Evolutionary conservation across 2,329 filamentous ascomycete genomes (phyloP).

Genomic region (Rutstroemia sp.): DNA sequence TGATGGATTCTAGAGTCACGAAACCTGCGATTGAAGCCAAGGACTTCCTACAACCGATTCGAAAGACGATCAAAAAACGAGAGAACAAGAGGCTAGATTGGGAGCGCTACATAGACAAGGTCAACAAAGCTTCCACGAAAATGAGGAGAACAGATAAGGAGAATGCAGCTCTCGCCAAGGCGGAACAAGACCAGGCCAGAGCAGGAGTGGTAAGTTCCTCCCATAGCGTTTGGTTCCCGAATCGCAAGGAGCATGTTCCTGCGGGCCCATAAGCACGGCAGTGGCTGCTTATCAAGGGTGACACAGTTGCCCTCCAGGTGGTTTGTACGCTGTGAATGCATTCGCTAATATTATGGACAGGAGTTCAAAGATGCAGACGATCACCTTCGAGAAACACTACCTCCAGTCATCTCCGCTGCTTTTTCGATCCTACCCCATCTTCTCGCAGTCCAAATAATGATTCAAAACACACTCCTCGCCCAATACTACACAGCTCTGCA

Average conservation of each 20-base stretch:
- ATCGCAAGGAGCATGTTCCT: neutral
- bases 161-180: constrained; percentile 61
- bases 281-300: no score
- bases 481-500: constrained; percentile 73
- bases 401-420: constrained; percentile 60
- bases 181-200: constrained; percentile 60
- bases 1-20: constrained; percentile 65
- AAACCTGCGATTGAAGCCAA: constrained; percentile 63
- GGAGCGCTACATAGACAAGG: constrained; percentile 67
- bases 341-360: constrained; percentile 31
- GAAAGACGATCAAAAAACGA: constrained; percentile 78
- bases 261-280: no score
- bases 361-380: constrained; percentile 71
- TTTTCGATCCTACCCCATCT: constrained; percentile 70
- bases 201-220: constrained; percentile 49
- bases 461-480: constrained; percentile 71
- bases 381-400: constrained; percentile 63
- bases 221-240: neutral
- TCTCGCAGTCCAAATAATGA: constrained; percentile 61
- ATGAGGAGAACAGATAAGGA: constrained; percentile 64
- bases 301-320: neutral
- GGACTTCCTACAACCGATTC: constrained; percentile 61
- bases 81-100: constrained; percentile 78
- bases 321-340: constrained; percentile 9
- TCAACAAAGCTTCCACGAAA: constrained; percentile 64